phyloP scores from a whole-genome alignment of 139 green algal genomes.

The Trebouxia sp. region DNA sequence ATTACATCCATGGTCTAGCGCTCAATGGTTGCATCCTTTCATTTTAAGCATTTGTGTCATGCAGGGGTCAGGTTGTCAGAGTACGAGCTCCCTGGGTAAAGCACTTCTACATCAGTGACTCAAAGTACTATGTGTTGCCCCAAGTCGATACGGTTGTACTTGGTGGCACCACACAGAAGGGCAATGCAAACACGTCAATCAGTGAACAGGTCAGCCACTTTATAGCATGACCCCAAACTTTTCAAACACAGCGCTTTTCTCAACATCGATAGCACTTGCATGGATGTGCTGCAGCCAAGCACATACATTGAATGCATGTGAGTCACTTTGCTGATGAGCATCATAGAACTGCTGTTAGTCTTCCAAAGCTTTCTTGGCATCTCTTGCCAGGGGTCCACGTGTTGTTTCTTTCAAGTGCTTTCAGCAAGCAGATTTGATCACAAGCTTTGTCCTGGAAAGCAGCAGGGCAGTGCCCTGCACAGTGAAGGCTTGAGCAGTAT shows the following conservation, averaged over 20 bases:
- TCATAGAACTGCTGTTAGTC: too few relatives aligned
- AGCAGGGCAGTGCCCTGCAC: too few relatives aligned
- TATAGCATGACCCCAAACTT: constrained; percentile 53
- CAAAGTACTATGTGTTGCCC: constrained; percentile 59
- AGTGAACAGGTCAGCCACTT: constrained; percentile 38
- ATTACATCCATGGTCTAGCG: background rate
- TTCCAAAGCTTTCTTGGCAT: too few relatives aligned
- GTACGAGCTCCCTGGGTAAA: constrained; percentile 51
- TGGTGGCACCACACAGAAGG: constrained; percentile 42
- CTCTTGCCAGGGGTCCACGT: too few relatives aligned
- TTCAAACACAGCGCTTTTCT: background rate
- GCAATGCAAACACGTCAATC: constrained; percentile 32
- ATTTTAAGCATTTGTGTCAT: background rate
- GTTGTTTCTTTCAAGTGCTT: too few relatives aligned
- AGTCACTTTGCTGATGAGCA: too few relatives aligned
- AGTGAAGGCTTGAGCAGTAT: too few relatives aligned
- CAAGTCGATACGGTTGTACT: constrained; percentile 53
- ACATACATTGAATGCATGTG: too few relatives aligned
- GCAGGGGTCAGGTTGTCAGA: constrained; percentile 60
- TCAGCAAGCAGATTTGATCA: too few relatives aligned
- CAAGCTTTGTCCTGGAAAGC: too few relatives aligned
- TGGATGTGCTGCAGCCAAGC: background rate
- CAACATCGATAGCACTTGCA: background rate
- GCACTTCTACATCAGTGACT: constrained; percentile 11
- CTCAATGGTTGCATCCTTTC: background rate